Evolutionary conservation across 495 filamentous ascomycete genomes (phyloP).

Genomic region (Penicillium canescens): DNA sequence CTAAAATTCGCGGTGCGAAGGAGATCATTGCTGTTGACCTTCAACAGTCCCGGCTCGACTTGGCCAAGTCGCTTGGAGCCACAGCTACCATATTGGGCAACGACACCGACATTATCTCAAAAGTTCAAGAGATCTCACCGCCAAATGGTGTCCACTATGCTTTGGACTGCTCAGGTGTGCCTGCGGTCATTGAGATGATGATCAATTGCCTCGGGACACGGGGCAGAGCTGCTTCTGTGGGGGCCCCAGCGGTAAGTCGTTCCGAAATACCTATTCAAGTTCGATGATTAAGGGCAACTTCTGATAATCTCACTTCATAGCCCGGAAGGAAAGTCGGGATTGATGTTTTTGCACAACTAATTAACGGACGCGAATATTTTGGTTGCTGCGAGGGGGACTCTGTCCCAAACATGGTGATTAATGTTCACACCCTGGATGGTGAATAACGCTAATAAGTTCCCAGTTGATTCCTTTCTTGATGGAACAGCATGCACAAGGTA

Average conservation of each 20-base stretch:
- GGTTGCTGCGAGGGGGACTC: conserved; percentile 19
- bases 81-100: conserved; percentile 29
- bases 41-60: conserved; percentile 27
- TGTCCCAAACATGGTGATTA: conserved; percentile 8
- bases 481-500: conserved; percentile 26
- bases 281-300: too few species aligned
- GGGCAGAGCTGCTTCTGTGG: conserved; percentile 13
- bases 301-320: too few species aligned
- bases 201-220: conserved; percentile 14
- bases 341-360: conserved; percentile 15
- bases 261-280: too few species aligned
- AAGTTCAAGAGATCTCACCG: conserved; percentile 4
- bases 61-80: conserved; percentile 41
- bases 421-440: too few species aligned
- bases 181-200: conserved; percentile 14
- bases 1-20: conserved; percentile 16
- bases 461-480: conserved; percentile 34
- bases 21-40: conserved; percentile 41
- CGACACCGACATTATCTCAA: not conserved
- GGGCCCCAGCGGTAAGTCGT: conserved; percentile 14
- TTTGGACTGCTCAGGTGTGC: conserved; percentile 18
- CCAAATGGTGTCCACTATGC: conserved; percentile 9
- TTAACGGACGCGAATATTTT: conserved; percentile 14
- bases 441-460: not conserved
- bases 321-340: conserved; percentile 11